Evolutionary conservation across 352 stramenopile species (phyloP), one percentile per base, ranked within the genome.

Genomic region (Achlya hypogyna): DNA sequence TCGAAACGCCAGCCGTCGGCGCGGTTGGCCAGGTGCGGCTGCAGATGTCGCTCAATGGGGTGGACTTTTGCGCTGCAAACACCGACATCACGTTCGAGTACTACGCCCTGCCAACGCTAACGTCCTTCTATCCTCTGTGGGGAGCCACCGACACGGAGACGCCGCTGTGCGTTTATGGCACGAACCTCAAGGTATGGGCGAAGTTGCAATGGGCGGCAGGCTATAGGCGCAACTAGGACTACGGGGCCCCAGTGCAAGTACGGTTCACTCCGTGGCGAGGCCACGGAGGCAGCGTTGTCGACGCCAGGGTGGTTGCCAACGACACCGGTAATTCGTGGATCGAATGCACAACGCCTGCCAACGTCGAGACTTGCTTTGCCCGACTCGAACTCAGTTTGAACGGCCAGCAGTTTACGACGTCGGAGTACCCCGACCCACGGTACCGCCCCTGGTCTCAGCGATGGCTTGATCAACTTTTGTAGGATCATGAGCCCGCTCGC

Each of bases 371-470:
- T 5, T 42, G 60, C 42, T 67, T 51, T 35, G 31, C 12, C 45
- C 40, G 42, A 10, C 27, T 67, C 47, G 60, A 67, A 34, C 28
- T 67, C 4, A 67, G 60, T 58, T 45, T 67, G 22, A 67, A 67
- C 23, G 60, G 60, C 18, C 60, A 67, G 27, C 60, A 67, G 34
- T 67, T 59, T n/a, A 59, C 60, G 1, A 29, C 1, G 18, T 34
- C 60, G 9, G 60, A 67, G 4, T 67, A 67, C 42, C 42, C 60
- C n/a, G 60, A 67, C 28, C 60, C 60, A 23, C 45, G 60, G 18
- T 49, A 60, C 42, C 18, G 18, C n/a, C n/a, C n/a, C n/a, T 45
- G 1, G 6, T 45, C 1, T 16, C n/a, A 10, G 38, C 14, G 2
- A 45, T 45, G 12, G 2, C 14, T 9, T 42, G 34, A 42, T 14